Evolutionary conservation across 2,329 filamentous ascomycete genomes (phyloP).

Genomic region (Endocalyx cinctus): DNA sequence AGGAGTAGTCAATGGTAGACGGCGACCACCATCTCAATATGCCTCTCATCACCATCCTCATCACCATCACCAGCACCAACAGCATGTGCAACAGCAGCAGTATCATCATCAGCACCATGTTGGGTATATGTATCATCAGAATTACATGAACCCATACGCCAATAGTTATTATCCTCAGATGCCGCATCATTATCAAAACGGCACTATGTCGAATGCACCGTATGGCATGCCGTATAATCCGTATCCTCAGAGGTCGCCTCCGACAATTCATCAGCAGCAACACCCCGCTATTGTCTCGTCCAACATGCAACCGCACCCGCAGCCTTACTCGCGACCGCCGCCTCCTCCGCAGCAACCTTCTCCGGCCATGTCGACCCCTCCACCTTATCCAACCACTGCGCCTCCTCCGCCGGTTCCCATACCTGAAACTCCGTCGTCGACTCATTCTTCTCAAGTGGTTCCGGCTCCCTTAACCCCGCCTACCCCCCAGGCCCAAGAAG

Average conservation of each 20-base stretch:
- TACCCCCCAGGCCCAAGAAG: constrained; percentile 35
- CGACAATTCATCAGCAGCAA: constrained; percentile 41
- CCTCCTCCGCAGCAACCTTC: constrained; percentile 37
- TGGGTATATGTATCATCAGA: constrained; percentile 42
- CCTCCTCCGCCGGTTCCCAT: constrained; percentile 37
- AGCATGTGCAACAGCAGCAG: no score
- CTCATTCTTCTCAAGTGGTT: constrained; percentile 38
- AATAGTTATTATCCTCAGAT: constrained; percentile 49
- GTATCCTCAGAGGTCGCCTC: constrained; percentile 24
- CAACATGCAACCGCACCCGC: constrained; percentile 32
- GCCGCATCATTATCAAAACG: constrained; percentile 55
- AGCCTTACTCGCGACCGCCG: constrained; percentile 41
- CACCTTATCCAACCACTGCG: constrained; percentile 38
- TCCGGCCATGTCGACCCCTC: constrained; percentile 50
- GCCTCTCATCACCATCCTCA: constrained; percentile 31
- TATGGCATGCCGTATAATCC: constrained; percentile 44
- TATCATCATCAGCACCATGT: constrained; percentile 38
- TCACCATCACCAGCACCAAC: constrained; percentile 27
- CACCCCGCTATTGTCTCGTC: constrained; percentile 48
- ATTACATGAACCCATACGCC: constrained; percentile 47
- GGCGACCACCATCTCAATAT: constrained; percentile 34
- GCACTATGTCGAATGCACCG: constrained; percentile 38
- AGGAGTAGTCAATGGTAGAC: constrained; percentile 28
- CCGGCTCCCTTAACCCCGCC: constrained; percentile 42
- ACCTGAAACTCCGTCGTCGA: constrained; percentile 50